Evolutionary conservation across 2,329 filamentous ascomycete species (phyloP).

Genomic region (Acrocalymma vagum): DNA sequence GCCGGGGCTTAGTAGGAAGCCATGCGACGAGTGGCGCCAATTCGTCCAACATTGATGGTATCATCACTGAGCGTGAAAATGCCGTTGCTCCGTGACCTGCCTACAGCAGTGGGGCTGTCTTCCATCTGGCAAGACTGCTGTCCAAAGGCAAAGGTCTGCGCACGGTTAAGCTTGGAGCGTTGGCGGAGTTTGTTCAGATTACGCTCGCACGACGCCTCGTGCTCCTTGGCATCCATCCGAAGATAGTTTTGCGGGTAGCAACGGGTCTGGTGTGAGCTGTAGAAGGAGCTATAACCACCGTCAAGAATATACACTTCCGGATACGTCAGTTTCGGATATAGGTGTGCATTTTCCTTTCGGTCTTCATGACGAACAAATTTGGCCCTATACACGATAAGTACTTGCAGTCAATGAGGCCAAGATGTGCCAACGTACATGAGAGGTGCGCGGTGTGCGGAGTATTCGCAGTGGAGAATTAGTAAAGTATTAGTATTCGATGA

Average conservation of each 20-base stretch:
- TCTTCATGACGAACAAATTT: conserved; percentile 91
- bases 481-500: conserved; percentile 76
- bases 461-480: conserved; percentile 96
- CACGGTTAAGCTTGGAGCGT: conserved; percentile 83
- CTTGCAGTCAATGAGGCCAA: neutral
- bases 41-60: conserved; percentile 38
- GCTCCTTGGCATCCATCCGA: conserved; percentile 92
- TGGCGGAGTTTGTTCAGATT: conserved; percentile 94
- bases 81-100: conserved; percentile 42
- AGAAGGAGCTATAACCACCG: conserved; percentile 95
- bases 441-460: conserved; percentile 94
- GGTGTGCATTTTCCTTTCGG: conserved; percentile 82
- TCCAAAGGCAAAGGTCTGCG: conserved; percentile 95
- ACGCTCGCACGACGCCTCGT: conserved; percentile 91
- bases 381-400: conserved; percentile 60
- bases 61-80: conserved; percentile 42
- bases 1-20: conserved; percentile 47
- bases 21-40: conserved; percentile 45
- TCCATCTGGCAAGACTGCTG: conserved; percentile 70
- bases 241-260: conserved; percentile 97
- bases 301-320: conserved; percentile 97
- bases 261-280: conserved; percentile 75
- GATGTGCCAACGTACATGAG: conserved; percentile 70
- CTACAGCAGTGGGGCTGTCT: conserved; percentile 65
- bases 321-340: conserved; percentile 89